These are phyloP conservation scores for Chloranthus sessilifolius DNA, from an alignment of 164 flowering plant genomes.

Conservation along the genomic window DNA sequence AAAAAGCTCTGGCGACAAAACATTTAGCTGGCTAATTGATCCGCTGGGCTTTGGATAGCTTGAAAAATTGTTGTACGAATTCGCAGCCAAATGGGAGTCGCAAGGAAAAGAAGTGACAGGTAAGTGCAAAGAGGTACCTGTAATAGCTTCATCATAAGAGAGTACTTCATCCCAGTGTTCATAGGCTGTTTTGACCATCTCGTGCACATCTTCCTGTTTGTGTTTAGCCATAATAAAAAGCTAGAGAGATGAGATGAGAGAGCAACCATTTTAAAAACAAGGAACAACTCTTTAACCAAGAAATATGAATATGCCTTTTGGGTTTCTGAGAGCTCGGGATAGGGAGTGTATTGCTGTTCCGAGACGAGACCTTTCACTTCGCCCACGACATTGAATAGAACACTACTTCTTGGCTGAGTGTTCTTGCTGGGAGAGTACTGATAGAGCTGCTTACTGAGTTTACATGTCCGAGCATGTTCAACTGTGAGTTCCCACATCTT, in stretches of 20 bases:
- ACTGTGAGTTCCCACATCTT: slow-evolving; percentile 71
- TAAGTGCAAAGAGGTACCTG: slow-evolving; percentile 24
- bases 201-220: slow-evolving; percentile 48
- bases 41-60: slow-evolving; percentile 27
- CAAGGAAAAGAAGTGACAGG: slow-evolving; percentile 26
- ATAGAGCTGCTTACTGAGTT: slow-evolving; percentile 36
- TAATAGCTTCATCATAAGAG: slow-evolving; percentile 30
- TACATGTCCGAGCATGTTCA: slow-evolving; percentile 77
- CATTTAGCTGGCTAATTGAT: slow-evolving; percentile 24
- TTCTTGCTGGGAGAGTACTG: slow-evolving; percentile 37
- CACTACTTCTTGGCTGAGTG: slow-evolving; percentile 38
- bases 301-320: slow-evolving; percentile 45
- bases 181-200: slow-evolving; percentile 46
- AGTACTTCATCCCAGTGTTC: slow-evolving; percentile 49
- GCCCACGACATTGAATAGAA: slow-evolving; percentile 67
- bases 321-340: slow-evolving; percentile 49
- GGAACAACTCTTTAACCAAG: neutral
- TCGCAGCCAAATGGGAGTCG: slow-evolving; percentile 25
- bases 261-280: neutral
- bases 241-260: slow-evolving; percentile 2
- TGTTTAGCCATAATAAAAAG: slow-evolving; percentile 6
- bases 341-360: slow-evolving; percentile 36
- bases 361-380: slow-evolving; percentile 47
- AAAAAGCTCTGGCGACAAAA: slow-evolving; percentile 43
- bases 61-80: slow-evolving; percentile 16